Conservation (phyloP, 2,329 filamentous ascomycete species). For the Xylaria sp. region DNA sequence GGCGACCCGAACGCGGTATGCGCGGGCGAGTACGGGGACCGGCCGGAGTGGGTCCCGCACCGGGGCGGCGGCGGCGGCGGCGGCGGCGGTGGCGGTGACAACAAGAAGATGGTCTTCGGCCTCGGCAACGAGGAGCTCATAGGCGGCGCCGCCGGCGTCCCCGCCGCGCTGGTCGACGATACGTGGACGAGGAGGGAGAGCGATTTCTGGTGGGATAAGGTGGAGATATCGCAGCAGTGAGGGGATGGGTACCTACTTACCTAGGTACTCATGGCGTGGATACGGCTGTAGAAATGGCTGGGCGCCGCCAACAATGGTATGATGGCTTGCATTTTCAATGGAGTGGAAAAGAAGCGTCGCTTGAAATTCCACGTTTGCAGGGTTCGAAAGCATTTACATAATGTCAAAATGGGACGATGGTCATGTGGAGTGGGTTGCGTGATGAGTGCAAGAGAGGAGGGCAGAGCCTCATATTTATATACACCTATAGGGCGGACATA, state of each 20-base stretch:
- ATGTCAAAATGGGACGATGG: too few relatives aligned
- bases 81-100: neutral
- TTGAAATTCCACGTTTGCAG: too few relatives aligned
- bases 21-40: slow-evolving; percentile 27
- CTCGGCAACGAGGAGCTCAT: slow-evolving; percentile 51
- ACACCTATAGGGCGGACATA: too few relatives aligned
- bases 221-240: slow-evolving; percentile 40
- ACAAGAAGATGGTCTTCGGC: slow-evolving; percentile 47
- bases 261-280: too few relatives aligned
- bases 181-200: slow-evolving; percentile 47
- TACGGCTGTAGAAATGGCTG: too few relatives aligned
- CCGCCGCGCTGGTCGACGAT: slow-evolving; percentile 45
- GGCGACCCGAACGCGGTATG: slow-evolving; percentile 50
- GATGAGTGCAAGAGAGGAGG: too few relatives aligned
- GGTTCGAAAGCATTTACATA: too few relatives aligned
- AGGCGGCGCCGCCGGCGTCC: slow-evolving; percentile 41
- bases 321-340: too few relatives aligned
- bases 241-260: neutral
- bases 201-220: slow-evolving; percentile 51
- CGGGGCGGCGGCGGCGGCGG: neutral
- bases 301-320: too few relatives aligned
- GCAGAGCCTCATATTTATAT: too few relatives aligned
- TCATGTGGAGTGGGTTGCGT: too few relatives aligned
- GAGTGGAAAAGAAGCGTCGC: too few relatives aligned
- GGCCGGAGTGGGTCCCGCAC: slow-evolving; percentile 14